A percentile compares a stretch with the other conserved stretches of the same genome.
phyloP scores from a whole-genome alignment of 345 rosid genomes.

The Raphanus sativus region DNA sequence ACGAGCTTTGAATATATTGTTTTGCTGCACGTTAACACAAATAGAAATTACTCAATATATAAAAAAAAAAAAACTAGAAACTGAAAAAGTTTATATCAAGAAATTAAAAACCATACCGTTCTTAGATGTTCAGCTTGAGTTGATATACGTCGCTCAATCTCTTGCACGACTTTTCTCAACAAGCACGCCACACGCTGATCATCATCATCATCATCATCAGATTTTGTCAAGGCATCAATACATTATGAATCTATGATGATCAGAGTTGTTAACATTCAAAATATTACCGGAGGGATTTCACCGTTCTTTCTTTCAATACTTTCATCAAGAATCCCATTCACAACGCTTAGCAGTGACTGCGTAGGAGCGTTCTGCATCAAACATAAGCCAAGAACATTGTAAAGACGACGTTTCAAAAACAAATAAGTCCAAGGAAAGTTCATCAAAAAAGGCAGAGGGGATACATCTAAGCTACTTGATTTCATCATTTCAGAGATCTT shows the following conservation, averaged over 20 bases:
- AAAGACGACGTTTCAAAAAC: background rate
- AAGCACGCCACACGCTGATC: slow-evolving; percentile 83
- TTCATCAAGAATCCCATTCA: slow-evolving; percentile 89
- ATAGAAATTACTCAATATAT: background rate
- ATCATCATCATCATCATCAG: slow-evolving; percentile 37
- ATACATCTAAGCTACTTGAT: slow-evolving; percentile 77
- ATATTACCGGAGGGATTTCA: slow-evolving; percentile 81
- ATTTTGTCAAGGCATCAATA: background rate
- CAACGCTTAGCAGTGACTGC: slow-evolving; percentile 81
- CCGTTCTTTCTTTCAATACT: slow-evolving; percentile 74
- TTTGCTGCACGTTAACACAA: slow-evolving; percentile 61
- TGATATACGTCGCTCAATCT: slow-evolving; percentile 93
- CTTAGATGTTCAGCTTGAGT: slow-evolving; percentile 94
- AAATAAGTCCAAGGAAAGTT: background rate
- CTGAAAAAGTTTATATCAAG: background rate
- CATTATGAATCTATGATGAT: background rate
- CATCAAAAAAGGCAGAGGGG: background rate
- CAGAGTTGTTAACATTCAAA: slow-evolving; percentile 11
- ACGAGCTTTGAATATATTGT: slow-evolving; percentile 76
- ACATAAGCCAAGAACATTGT: slow-evolving; percentile 25
- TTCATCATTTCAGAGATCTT: slow-evolving; percentile 90
- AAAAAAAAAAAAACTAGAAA: background rate
- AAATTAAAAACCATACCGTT: slow-evolving; percentile 52
- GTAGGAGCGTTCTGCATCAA: slow-evolving; percentile 87
- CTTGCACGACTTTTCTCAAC: slow-evolving; percentile 83